Conservation (phyloP, 192 early-diverging fungal species). For the Dispira simplex region DNA sequence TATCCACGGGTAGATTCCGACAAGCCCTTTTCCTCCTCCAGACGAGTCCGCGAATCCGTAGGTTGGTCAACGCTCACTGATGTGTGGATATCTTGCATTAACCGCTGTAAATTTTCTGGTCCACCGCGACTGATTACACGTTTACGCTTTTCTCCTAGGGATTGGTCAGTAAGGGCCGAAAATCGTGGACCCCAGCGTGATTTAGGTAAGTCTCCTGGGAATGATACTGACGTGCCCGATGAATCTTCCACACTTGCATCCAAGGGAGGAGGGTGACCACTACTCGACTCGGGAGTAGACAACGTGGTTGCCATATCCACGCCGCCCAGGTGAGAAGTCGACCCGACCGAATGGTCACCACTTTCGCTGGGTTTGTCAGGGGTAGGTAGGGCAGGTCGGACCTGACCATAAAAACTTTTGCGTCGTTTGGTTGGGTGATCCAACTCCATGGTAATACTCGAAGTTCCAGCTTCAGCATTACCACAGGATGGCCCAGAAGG, state of each 20-base stretch:
- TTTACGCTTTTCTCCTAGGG: conserved; percentile 7
- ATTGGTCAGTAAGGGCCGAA: not conserved
- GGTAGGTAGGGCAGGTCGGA: not conserved
- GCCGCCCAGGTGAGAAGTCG: too few relatives aligned
- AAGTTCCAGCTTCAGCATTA: not conserved
- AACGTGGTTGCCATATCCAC: too few relatives aligned
- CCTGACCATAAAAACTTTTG: conserved; percentile 11
- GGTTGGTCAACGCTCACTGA: not conserved
- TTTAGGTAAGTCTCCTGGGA: too few relatives aligned
- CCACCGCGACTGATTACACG: conserved; percentile 8
- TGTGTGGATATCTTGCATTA: conserved; percentile 1
- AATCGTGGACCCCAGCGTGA: not conserved
- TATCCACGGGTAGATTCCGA: too few relatives aligned
- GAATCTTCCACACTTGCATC: too few relatives aligned
- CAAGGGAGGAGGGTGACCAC: too few relatives aligned
- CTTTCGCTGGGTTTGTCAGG: too few relatives aligned
- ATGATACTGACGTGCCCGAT: too few relatives aligned
- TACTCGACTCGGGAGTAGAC: too few relatives aligned
- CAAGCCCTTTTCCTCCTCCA: too few relatives aligned
- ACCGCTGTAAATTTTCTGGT: not conserved
- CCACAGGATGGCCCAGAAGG: too few relatives aligned
- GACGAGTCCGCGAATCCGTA: not conserved
- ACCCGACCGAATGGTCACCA: too few relatives aligned
- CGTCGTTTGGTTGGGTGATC: conserved; percentile 4
- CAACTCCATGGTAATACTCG: not conserved